A percentile compares a stretch with the other conserved stretches of the same genome.
Conservation (phyloP, 306 rosid genomes). For the Echinosophora koreensis region DNA sequence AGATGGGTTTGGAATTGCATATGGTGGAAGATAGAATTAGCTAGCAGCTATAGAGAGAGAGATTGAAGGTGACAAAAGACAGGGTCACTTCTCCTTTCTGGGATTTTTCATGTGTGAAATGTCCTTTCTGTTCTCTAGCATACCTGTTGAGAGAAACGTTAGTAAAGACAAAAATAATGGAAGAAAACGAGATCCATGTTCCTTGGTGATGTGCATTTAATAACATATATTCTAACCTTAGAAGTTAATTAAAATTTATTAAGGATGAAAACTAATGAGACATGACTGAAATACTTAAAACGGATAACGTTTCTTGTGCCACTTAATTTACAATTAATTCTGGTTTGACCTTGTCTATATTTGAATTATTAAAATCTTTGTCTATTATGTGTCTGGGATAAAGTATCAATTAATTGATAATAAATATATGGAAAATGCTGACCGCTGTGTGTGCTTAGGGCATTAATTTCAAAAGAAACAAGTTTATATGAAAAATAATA, state of each 20-base stretch:
- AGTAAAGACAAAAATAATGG: conserved; percentile 44
- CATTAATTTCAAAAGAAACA: too few species aligned
- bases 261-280: conserved; percentile 23
- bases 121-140: conserved; percentile 47
- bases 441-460: too few species aligned
- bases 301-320: conserved; percentile 49
- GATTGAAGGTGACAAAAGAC: conserved; percentile 46
- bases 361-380: background rate
- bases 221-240: background rate
- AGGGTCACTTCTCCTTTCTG: conserved; percentile 23
- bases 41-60: conserved; percentile 8
- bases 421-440: too few species aligned
- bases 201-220: conserved; percentile 29
- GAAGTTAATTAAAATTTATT: conserved; percentile 26
- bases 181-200: conserved; percentile 50
- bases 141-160: conserved; percentile 39
- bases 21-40: conserved; percentile 46
- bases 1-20: conserved; percentile 30
- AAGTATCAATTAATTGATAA: background rate
- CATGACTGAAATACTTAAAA: conserved; percentile 18
- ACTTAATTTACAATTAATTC: conserved; percentile 40
- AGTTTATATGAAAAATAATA: too few species aligned
- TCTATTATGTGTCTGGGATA: conserved; percentile 3
- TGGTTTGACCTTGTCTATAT: conserved; percentile 31
- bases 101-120: conserved; percentile 50